Base-by-base conservation (phyloP, 225 moss, liverwort and hornwort genomes). In the Rhytidiadelphus loreus region DNA sequence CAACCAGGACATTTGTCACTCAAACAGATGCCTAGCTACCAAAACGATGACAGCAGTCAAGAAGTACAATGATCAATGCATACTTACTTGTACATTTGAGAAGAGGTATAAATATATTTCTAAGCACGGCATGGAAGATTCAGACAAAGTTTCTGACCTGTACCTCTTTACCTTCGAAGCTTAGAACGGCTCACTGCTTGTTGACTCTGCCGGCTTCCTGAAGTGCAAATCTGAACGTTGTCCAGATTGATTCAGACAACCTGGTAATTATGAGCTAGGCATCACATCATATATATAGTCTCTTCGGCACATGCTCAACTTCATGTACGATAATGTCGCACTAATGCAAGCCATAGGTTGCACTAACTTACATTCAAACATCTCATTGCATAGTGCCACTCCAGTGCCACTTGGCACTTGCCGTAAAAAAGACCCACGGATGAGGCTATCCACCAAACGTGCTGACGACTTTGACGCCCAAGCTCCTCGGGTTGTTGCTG, bases 181-280 rank as follows among this genome's bases (percentile, higher is more conserved):
- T 94, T 93, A 73, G 92, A 89, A 79, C 90, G 93, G 74, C 89
- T 89, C 90, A 92, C 83, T 61, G 93, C 41, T 77, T 90, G 93
- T 68, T 87, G 90, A 86, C 59, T 81, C 65, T 77, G 89, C 37
- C 76, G 69, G 77, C 64, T n/a, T 46, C 7, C 9, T 46, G 7
- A 46, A 7, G 46, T 46, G 29, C 61, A 61, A 61, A 61, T 61
- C 13, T 61, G 61, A 61, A 60, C 11, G 29, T 10, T 61, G 29
- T 29, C 29, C 61, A 29, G 29, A 29, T 61, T 61, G 61, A 29
- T 29, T 61, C 29, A 6, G 29, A 61, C 61, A 61, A 61, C 29
- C 11, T n/a, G n/a, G n/a, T n/a, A n/a, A n/a, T n/a, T n/a, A n/a
- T n/a, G n/a, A n/a, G n/a, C n/a, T n/a, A n/a, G n/a, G n/a, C n/a